phyloP scores from a whole-genome alignment of 2,329 filamentous ascomycete species.

The Aaosphaeria arxii region DNA sequence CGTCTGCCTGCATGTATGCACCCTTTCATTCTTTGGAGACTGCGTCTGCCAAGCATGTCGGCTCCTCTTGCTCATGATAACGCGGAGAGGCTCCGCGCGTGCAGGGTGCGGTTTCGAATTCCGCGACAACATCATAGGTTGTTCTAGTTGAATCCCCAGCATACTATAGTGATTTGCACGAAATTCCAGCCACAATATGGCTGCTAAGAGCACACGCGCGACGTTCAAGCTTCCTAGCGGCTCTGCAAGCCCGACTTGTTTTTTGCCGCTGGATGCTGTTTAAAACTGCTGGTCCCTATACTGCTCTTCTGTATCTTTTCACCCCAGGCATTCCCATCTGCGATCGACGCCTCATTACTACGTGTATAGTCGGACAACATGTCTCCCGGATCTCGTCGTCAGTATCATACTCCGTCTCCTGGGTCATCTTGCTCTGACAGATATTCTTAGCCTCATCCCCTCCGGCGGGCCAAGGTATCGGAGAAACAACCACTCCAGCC shows the following conservation, averaged over 20 bases:
- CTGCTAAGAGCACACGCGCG: no score
- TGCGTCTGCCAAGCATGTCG: background rate
- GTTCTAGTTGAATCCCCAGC: conserved; percentile 23
- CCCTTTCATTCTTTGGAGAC: no score
- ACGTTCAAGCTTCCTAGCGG: conserved; percentile 5
- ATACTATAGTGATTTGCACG: no score
- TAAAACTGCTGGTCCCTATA: conserved; percentile 30
- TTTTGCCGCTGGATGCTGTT: conserved; percentile 21
- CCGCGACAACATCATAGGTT: conserved; percentile 16
- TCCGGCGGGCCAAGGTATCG: conserved; percentile 22
- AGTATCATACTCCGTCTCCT: conserved; percentile 17
- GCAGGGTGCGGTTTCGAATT: conserved; percentile 3
- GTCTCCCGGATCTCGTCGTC: conserved; percentile 27
- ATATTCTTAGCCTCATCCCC: conserved; percentile 24
- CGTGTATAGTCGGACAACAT: conserved; percentile 22
- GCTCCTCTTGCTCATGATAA: background rate
- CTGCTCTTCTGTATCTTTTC: conserved; percentile 16
- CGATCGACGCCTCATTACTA: conserved; percentile 17
- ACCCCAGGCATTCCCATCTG: conserved; percentile 20
- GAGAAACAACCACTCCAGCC: conserved; percentile 26
- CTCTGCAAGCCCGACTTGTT: conserved; percentile 5
- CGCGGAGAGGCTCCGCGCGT: background rate
- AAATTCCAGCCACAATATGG: no score
- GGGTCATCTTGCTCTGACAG: conserved; percentile 19
- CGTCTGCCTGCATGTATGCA: no score